These are phyloP conservation scores for Oryza rufipogon DNA, from an alignment of 176 grass and related monocot genomes.

Conservation along the genomic window DNA sequence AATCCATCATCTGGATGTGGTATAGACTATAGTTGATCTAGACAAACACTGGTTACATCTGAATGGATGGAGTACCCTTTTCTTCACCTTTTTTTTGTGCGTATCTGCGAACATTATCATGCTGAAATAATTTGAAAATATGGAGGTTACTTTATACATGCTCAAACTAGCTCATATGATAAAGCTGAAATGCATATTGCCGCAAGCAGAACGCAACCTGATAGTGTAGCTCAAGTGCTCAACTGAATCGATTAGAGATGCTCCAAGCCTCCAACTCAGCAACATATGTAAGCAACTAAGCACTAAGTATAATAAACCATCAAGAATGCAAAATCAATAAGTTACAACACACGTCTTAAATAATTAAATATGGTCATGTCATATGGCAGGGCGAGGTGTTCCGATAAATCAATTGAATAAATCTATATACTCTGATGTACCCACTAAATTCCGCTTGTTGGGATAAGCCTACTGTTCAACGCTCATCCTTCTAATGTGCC, in stretches of 20 bases:
- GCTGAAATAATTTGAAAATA: background rate
- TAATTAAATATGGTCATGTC: background rate
- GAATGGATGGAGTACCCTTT: too few species aligned
- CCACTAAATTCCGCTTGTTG: conserved; percentile 4
- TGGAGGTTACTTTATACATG: too few species aligned
- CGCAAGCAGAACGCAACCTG: background rate
- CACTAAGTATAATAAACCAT: background rate
- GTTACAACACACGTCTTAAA: conserved; percentile 19
- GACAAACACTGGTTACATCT: too few species aligned
- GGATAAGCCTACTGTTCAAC: conserved; percentile 32
- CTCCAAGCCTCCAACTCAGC: background rate
- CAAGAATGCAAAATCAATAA: conserved; percentile 1
- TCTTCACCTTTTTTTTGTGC: too few species aligned
- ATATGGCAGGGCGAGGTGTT: background rate
- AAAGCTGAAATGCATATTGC: background rate
- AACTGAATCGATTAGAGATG: background rate
- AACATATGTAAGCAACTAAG: background rate
- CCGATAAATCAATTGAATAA: conserved; percentile 44
- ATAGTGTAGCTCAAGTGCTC: background rate
- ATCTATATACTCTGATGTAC: conserved; percentile 40
- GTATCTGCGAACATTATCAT: background rate
- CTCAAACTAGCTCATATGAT: background rate
- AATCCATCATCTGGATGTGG: too few species aligned
- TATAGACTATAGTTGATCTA: too few species aligned
- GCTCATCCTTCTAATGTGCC: conserved; percentile 9